These are phyloP conservation scores for Ampelomyces quisqualis DNA, from an alignment of 2,329 filamentous ascomycete species.

Conservation along the genomic window DNA sequence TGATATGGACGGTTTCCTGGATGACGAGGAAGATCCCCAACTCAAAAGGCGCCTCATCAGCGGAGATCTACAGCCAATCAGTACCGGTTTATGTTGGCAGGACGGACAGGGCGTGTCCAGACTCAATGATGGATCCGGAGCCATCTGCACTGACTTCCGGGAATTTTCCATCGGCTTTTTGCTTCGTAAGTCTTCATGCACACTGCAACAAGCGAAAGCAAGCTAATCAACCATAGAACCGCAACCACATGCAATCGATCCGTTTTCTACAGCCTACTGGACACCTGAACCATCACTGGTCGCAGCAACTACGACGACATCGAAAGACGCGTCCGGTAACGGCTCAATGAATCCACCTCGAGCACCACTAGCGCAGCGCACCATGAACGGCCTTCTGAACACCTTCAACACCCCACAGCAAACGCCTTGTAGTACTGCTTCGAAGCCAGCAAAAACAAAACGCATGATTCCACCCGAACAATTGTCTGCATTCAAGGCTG, in stretches of 20 bases:
- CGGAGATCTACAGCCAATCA: slow-evolving; percentile 72
- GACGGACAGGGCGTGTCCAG: slow-evolving; percentile 48
- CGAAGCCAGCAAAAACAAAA: slow-evolving; percentile 44
- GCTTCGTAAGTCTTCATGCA: too few relatives aligned
- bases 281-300: slow-evolving; percentile 31
- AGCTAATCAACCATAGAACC: too few relatives aligned
- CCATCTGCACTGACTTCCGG: slow-evolving; percentile 54
- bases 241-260: slow-evolving; percentile 68
- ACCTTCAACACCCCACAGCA: slow-evolving; percentile 26
- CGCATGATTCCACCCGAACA: slow-evolving; percentile 59
- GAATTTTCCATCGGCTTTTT: slow-evolving; percentile 75
- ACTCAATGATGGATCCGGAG: slow-evolving; percentile 48
- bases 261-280: slow-evolving; percentile 85
- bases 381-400: slow-evolving; percentile 39
- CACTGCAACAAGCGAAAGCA: too few relatives aligned
- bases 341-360: slow-evolving; percentile 45
- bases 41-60: slow-evolving; percentile 59
- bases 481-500: slow-evolving; percentile 66
- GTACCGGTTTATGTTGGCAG: slow-evolving; percentile 83
- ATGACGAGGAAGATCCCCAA: slow-evolving; percentile 70
- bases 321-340: slow-evolving; percentile 17
- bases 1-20: slow-evolving; percentile 86
- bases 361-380: slow-evolving; percentile 45
- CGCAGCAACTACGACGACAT: slow-evolving; percentile 9
- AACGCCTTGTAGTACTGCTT: slow-evolving; percentile 17